Percentiles rank a stretch among this genome's conserved stretches.
These are phyloP conservation scores for Antarctomyces pellizariae DNA, from an alignment of 495 filamentous ascomycete genomes.

Conservation along the genomic window DNA sequence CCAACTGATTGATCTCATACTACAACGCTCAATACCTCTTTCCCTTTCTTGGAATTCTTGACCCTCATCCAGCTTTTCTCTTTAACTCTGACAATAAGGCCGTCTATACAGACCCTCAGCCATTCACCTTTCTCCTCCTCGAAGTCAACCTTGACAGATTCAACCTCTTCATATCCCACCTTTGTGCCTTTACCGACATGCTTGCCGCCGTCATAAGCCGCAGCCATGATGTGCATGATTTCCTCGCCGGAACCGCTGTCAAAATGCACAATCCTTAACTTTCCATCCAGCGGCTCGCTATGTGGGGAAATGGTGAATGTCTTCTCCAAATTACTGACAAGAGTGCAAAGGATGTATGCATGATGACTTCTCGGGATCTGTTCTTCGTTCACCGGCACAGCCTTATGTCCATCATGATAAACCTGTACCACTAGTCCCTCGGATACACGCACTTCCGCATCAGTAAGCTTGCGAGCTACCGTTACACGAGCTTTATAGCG, in stretches of 20 bases:
- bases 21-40: constrained; percentile 8
- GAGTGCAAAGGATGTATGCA: constrained; percentile 50
- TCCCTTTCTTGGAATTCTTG: constrained; percentile 8
- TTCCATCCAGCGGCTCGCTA: constrained; percentile 38
- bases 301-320: constrained; percentile 55
- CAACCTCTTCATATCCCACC: constrained; percentile 36
- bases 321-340: constrained; percentile 60
- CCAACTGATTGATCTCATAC: no score
- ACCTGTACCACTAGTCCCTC: no score
- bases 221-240: constrained; percentile 50
- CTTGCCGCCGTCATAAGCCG: constrained; percentile 48
- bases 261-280: constrained; percentile 51
- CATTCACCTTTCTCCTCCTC: constrained; percentile 38
- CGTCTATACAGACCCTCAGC: constrained; percentile 75
- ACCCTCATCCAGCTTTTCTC: constrained; percentile 50
- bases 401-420: constrained; percentile 10
- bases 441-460: no score
- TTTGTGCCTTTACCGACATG: constrained; percentile 31
- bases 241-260: constrained; percentile 32
- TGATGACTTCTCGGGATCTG: constrained; percentile 21
- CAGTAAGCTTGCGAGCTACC: no score
- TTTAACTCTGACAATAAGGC: constrained; percentile 52
- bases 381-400: no score
- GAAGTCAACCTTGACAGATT: constrained; percentile 39
- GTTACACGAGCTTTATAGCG: constrained; percentile 38